Conservation (phyloP, 345 rosid genomes). For the Durio zibethinus region DNA sequence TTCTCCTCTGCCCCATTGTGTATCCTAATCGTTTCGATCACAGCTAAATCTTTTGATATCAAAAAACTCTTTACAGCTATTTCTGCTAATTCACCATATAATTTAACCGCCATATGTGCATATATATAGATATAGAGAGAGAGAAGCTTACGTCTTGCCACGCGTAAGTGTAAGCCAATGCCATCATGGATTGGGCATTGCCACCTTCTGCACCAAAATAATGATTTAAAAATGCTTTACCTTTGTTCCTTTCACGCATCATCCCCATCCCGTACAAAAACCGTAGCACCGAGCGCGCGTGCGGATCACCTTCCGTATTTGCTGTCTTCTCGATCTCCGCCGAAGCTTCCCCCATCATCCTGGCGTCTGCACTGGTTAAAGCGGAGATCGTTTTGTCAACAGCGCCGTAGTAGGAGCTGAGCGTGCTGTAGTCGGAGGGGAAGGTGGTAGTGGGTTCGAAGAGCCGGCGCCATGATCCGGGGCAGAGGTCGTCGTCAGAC, state of each 20-base stretch:
- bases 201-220: conserved; percentile 69
- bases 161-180: conserved; percentile 74
- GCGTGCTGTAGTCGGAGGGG: conserved; percentile 21
- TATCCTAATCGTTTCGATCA: conserved; percentile 82
- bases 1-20: conserved; percentile 96
- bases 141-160: conserved; percentile 69
- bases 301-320: conserved; percentile 52
- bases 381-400: conserved; percentile 58
- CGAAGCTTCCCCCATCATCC: conserved; percentile 68
- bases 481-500: conserved; percentile 78
- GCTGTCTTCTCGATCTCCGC: conserved; percentile 60
- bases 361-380: conserved; percentile 46
- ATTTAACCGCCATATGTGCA: conserved; percentile 70
- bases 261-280: conserved; percentile 68
- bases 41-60: conserved; percentile 87
- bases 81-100: conserved; percentile 90
- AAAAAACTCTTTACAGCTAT: conserved; percentile 85
- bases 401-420: conserved; percentile 46
- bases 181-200: conserved; percentile 90
- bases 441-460: conserved; percentile 54
- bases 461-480: conserved; percentile 90
- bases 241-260: conserved; percentile 67
- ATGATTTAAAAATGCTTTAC: conserved; percentile 75
- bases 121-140: no score
- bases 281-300: conserved; percentile 72